Evolutionary conservation across 352 stramenopile genomes (phyloP).

Genomic region (Halophytophthora polymorphica): DNA sequence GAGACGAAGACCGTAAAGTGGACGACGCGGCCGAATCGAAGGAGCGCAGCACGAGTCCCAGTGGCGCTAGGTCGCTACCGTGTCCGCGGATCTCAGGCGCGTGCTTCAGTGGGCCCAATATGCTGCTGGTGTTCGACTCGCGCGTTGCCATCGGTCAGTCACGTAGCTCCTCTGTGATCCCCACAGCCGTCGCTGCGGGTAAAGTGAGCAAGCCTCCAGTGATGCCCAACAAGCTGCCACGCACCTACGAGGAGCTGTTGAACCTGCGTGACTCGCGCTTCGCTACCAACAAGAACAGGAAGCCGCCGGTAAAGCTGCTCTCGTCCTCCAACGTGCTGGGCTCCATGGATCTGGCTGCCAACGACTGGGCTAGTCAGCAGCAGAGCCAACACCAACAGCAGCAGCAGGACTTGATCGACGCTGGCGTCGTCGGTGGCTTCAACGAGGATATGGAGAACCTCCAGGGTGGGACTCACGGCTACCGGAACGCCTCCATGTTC

Average conservation of each 20-base stretch:
- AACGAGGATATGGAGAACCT: slow-evolving; percentile 35
- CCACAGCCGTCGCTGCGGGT: slow-evolving; percentile 43
- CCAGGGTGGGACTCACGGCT: slow-evolving; percentile 17
- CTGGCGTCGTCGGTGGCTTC: slow-evolving; percentile 26
- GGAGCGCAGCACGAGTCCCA: slow-evolving; percentile 13
- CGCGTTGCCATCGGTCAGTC: slow-evolving; percentile 75
- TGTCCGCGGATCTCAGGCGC: slow-evolving; percentile 78
- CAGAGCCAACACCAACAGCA: slow-evolving; percentile 31
- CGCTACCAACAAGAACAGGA: slow-evolving; percentile 81
- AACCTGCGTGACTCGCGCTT: slow-evolving; percentile 73
- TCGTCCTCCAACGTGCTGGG: slow-evolving; percentile 46
- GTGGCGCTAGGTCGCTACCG: slow-evolving; percentile 37
- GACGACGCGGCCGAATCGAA: slow-evolving; percentile 19
- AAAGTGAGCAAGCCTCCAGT: slow-evolving; percentile 42
- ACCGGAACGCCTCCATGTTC: slow-evolving; percentile 35
- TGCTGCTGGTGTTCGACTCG: slow-evolving; percentile 84
- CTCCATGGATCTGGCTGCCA: slow-evolving; percentile 48
- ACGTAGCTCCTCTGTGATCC: slow-evolving; percentile 35
- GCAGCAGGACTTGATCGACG: slow-evolving; percentile 26
- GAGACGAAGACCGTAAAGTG: slow-evolving; percentile 15
- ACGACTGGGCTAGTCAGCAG: slow-evolving; percentile 43
- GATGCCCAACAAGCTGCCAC: slow-evolving; percentile 47
- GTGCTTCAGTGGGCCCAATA: slow-evolving; percentile 82
- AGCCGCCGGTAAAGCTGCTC: slow-evolving; percentile 50
- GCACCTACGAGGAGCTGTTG: slow-evolving; percentile 77